Evolutionary conservation across 305 asterid genomes (phyloP), one percentile per base, ranked within the genome.

Genomic region (Vinca major): DNA sequence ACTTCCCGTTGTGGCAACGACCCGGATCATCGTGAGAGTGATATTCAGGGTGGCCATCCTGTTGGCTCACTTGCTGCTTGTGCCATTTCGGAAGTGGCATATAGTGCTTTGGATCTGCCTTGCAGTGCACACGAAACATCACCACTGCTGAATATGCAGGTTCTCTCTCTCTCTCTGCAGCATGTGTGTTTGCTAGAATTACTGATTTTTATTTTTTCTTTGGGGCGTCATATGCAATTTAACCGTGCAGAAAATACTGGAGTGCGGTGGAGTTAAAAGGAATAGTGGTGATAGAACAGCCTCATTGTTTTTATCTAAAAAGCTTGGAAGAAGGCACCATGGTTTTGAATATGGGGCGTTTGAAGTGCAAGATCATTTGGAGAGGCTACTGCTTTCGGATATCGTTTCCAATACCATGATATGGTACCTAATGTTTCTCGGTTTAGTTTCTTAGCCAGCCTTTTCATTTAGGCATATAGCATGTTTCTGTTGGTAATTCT

Each of bases 41-140:
- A 75, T 58, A 50, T 63, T 43, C 36, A 62, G 72, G 90, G 85
- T 71, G 97, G 91, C 63, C 93, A 82, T 78, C 94, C 99, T 61
- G 98, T 91, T 80, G 98, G 99, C 56, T 75, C 97, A 50, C 69
- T 89, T 83, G 96, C 99, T 65, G 99, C 96, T 57, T 88, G 96
- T 81, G 99, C 99, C 68, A 78, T 94, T 71, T 80, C 95, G 20
- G 99, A 94, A 84, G 92, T 90, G 68, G 88, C 96, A 57, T 94
- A 94, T 80, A 84, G 98, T 91, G 99, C 99, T 73, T 75, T 94
- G 80, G 98, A 94, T 87, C 96, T 85, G 79, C 98, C 99, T 48
- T 80, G 89, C 82, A 88, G 93, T 77, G 93, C 83, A 40, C 88
- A 91, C 26, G 98, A 86, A 77, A 83, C 97, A 41, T 94, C 99